Percentiles rank a stretch among this genome's conserved stretches.
These are phyloP conservation scores for Botrytis sinoallii DNA, from an alignment of 2,329 filamentous ascomycete species.

Conservation along the genomic window DNA sequence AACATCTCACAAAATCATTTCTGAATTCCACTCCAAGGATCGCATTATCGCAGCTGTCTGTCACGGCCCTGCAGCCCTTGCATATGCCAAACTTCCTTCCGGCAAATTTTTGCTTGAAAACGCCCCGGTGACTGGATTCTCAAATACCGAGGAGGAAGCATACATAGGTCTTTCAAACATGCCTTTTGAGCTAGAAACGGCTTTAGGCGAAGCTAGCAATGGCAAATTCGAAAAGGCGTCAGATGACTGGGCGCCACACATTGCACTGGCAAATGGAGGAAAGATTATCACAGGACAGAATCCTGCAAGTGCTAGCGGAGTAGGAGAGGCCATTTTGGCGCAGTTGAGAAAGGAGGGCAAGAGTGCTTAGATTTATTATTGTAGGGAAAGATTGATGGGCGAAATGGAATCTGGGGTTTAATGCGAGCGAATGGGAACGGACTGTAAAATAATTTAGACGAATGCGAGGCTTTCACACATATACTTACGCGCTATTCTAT, in stretches of 20 bases:
- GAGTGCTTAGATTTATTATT: neutral
- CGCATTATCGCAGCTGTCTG: constrained; percentile 67
- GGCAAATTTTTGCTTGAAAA: constrained; percentile 55
- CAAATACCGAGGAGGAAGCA: constrained; percentile 50
- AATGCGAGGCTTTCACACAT: neutral
- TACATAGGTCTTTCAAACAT: constrained; percentile 42
- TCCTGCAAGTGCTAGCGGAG: constrained; percentile 41
- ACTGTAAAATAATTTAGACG: neutral
- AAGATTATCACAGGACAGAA: constrained; percentile 47
- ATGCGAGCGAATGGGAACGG: neutral
- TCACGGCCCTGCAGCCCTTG: constrained; percentile 64
- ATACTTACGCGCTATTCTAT: neutral
- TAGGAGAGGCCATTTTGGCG: constrained; percentile 42
- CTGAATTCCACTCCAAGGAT: constrained; percentile 57
- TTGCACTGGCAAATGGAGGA: constrained; percentile 38
- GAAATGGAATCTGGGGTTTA: neutral
- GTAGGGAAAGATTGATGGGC: neutral
- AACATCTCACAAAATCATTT: constrained; percentile 56
- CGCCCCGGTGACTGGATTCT: constrained; percentile 58
- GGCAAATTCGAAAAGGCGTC: constrained; percentile 56
- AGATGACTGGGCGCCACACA: constrained; percentile 41
- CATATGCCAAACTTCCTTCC: constrained; percentile 49
- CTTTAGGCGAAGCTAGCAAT: constrained; percentile 47
- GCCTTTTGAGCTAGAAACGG: constrained; percentile 61
- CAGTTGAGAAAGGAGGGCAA: neutral